Evolutionary conservation across 192 early-diverging fungal species (phyloP), one percentile per base, ranked within the genome.

Genomic region (Pilaira anomala): DNA sequence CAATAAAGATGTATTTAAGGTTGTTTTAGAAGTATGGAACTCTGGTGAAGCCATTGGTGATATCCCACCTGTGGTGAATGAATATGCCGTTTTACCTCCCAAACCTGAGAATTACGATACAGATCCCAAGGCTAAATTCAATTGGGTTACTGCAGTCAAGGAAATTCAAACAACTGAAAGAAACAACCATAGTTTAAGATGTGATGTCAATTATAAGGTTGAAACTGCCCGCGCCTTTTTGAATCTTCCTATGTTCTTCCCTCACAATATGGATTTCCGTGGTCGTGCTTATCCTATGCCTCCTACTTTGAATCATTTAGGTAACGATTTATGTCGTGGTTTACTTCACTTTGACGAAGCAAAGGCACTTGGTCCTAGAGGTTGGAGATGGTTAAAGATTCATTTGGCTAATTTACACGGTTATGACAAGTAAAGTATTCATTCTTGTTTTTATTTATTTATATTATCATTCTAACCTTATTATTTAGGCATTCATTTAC

Each of bases 251-350:
- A 92, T 98, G 82, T 98, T 89, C 77, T 98, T 97, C 75, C 96
- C 96, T 16, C 96, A 98, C 76, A 95, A 94, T 68, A 69, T 97
- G 63, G 96, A 98, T 74, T 98, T 98, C 82, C 87, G 96, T 51
- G 96, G 96, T 22, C 90, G 96, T 59, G 95, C 96, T 4, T 98
- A 98, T 66, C 93, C 96, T 46, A 96, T 98, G 33, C 96, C 96
- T 28, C 87, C 91, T 7, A 87, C 92, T 61, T 85, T 98, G 46
- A 98, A 97, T 77, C 96, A 98, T 72, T 84, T 98, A 42, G 94
- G 94, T 51, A 93, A 96, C 74, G 96, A 98, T 77, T 74, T 98
- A 60, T 95, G 93, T 65, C 91, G 96, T 70, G 94, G 96, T 13
- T 64, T 98, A 51, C 82, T 98, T n/a, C 57, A 80, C 41, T 98